A percentile compares a stretch with the other conserved stretches of the same genome.
These are phyloP conservation scores for Verticillium isaacii DNA, from an alignment of 2,329 filamentous ascomycete species.

Conservation along the genomic window DNA sequence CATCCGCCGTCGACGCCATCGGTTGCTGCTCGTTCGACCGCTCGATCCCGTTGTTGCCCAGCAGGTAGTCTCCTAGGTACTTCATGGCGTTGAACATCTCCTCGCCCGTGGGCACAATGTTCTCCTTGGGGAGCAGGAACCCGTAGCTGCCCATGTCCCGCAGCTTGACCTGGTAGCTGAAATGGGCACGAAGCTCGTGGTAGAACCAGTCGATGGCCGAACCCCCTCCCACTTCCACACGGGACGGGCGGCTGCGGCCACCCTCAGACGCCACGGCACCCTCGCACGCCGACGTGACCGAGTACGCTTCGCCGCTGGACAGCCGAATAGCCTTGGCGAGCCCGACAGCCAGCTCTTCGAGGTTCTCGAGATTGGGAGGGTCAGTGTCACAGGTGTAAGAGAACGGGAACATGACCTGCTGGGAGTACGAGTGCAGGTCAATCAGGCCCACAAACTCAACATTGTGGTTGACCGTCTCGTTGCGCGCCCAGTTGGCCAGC, in stretches of 20 bases:
- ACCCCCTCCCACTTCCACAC: slow-evolving; percentile 73
- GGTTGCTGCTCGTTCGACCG: slow-evolving; percentile 9
- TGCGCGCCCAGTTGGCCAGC: slow-evolving; percentile 78
- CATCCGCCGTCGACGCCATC: not conserved
- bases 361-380: slow-evolving; percentile 84
- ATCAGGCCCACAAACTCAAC: slow-evolving; percentile 78
- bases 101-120: slow-evolving; percentile 85
- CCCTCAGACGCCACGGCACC: slow-evolving; percentile 51
- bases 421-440: slow-evolving; percentile 91
- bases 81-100: slow-evolving; percentile 81
- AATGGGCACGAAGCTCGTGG: slow-evolving; percentile 74
- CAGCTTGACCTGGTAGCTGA: slow-evolving; percentile 91
- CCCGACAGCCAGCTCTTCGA: slow-evolving; percentile 84
- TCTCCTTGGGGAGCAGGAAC: slow-evolving; percentile 79
- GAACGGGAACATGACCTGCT: slow-evolving; percentile 91
- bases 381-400: slow-evolving; percentile 73
- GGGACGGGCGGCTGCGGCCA: slow-evolving; percentile 21
- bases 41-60: slow-evolving; percentile 66
- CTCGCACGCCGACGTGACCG: slow-evolving; percentile 80
- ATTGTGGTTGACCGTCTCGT: slow-evolving; percentile 66
- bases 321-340: slow-evolving; percentile 84
- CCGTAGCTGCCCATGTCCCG: slow-evolving; percentile 92
- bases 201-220: slow-evolving; percentile 95
- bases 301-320: slow-evolving; percentile 71
- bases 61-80: slow-evolving; percentile 76